Conservation (phyloP, 192 early-diverging fungal genomes). For the Anaeromyces robustus region DNA sequence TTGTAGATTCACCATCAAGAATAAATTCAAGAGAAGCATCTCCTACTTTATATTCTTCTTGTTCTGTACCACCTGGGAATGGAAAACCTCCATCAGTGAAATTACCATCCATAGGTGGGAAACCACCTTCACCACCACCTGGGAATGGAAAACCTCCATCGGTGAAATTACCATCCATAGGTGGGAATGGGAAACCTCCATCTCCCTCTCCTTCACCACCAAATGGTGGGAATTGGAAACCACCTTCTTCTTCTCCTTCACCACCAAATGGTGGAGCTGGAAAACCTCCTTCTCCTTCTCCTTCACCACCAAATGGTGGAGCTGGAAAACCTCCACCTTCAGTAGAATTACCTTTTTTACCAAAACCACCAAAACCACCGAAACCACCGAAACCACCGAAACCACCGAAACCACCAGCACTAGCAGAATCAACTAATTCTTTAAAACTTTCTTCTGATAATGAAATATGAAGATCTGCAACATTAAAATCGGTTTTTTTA, state of each 20-base stretch:
- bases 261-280: background rate
- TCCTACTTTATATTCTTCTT: background rate
- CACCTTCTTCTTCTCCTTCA: background rate
- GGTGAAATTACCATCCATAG: background rate
- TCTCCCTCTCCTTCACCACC: too few relatives aligned
- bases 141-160: background rate
- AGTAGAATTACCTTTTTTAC: background rate
- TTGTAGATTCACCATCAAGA: background rate
- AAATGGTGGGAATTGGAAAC: background rate
- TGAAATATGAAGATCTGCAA: background rate
- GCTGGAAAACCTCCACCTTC: background rate
- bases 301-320: background rate
- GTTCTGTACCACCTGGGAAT: too few relatives aligned
- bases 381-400: too few relatives aligned
- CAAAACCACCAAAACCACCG: too few relatives aligned
- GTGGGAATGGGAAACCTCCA: too few relatives aligned
- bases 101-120: background rate
- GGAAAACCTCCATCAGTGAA: background rate
- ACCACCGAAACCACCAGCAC: too few relatives aligned
- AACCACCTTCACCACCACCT: too few relatives aligned
- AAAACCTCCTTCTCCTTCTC: too few relatives aligned
- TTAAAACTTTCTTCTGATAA: background rate
- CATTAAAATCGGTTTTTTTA: background rate
- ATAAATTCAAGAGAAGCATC: background rate
- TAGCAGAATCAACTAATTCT: background rate